These are phyloP conservation scores for Xylariaceae sp. DNA, from an alignment of 2,329 filamentous ascomycete species.

Conservation along the genomic window DNA sequence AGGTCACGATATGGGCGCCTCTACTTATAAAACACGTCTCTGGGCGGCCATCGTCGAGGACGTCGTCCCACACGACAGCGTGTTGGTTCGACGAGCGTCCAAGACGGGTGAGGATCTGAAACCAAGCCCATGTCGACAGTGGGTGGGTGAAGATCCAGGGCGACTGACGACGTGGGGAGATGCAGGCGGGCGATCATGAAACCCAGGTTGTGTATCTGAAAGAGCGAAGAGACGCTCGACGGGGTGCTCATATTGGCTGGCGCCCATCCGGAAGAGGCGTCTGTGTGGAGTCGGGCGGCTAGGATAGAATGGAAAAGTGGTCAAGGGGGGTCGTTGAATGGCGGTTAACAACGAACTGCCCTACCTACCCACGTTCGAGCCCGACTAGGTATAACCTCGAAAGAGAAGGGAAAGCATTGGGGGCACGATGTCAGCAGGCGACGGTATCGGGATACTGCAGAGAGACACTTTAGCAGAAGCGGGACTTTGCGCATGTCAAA, in stretches of 20 bases:
- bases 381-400: slow-evolving; percentile 3
- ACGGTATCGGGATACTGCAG: background rate
- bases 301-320: slow-evolving; percentile 31
- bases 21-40: slow-evolving; percentile 33
- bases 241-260: slow-evolving; percentile 52
- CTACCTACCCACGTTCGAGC: too few species aligned
- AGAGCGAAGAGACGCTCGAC: slow-evolving; percentile 37
- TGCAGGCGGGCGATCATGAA: slow-evolving; percentile 45
- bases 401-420: slow-evolving; percentile 14
- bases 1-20: slow-evolving; percentile 34
- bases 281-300: slow-evolving; percentile 49
- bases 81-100: slow-evolving; percentile 39
- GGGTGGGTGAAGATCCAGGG: slow-evolving; percentile 21
- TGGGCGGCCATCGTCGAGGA: slow-evolving; percentile 34
- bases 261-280: slow-evolving; percentile 41
- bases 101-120: slow-evolving; percentile 34
- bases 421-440: slow-evolving; percentile 13
- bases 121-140: slow-evolving; percentile 27
- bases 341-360: slow-evolving; percentile 13
- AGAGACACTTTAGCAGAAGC: slow-evolving; percentile 25
- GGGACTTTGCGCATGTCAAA: slow-evolving; percentile 24
- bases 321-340: slow-evolving; percentile 14
- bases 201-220: slow-evolving; percentile 52
- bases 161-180: slow-evolving; percentile 31
- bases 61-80: slow-evolving; percentile 40